Evolutionary conservation across 352 stramenopile genomes (phyloP), one percentile per base, ranked within the genome.

Genomic region (Phytopythium vexans): DNA sequence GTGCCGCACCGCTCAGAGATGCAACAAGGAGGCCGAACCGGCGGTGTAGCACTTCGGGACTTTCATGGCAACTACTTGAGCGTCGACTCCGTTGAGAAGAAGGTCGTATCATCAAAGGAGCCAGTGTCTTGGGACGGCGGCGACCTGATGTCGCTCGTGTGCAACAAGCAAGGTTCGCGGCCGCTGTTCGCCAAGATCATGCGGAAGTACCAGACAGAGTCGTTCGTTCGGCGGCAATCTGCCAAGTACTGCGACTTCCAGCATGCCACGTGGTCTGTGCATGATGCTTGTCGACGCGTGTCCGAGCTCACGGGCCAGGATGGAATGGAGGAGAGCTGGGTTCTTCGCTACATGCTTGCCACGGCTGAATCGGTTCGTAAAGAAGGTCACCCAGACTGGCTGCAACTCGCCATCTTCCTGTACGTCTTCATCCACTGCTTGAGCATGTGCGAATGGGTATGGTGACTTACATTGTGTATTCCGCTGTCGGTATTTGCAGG

Each of bases 61-160:
- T 94, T 88, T 47, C 84, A 94, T 42, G 84, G 84, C 15, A 82
- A 77, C 47, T 94, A 89, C 58, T 43, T 94, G 41, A 73, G 79
- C 49, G 83, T 94, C 16, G 77, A 94, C 37, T 60, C 58, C 4
- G 56, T 75, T 9, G 52, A 57, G 8, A 51, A 70, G 32, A 63
- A 62, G n/a, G 68, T 83, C 33, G 56, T 77, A 32, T 69, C 68
- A 35, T 79, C 72, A 12, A 12, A 52, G n/a, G 64, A 65, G 39
- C 84, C 84, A 0, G 77, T 90, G 39, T 65, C 74, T 1, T 94
- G 84, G 84, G 77, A 88, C 50, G 37, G 48, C 8, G 80, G 75
- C 11, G 73, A 89, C 11, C 81, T 87, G 49, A 82, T 82, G 67
- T 73, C 72, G 38, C 72, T 94, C 34, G 77, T 92, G 35, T 94